These are phyloP conservation scores for Cystofilobasidium capitatum DNA, from an alignment of 768 basidiomycete genomes.

Conservation along the genomic window DNA sequence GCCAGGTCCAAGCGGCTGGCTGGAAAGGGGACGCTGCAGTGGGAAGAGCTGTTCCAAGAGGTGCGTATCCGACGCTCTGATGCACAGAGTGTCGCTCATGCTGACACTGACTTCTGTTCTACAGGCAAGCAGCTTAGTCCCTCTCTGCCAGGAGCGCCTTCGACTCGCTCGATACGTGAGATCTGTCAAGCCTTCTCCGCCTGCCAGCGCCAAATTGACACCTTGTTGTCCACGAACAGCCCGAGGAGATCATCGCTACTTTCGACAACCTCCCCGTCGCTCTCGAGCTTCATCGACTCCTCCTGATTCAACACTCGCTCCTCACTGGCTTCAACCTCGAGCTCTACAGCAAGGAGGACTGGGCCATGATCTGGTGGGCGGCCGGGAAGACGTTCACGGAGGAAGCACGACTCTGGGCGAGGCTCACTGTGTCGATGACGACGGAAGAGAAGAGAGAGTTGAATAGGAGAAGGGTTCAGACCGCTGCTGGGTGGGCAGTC, in stretches of 20 bases:
- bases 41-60: conserved; percentile 25
- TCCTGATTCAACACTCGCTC: conserved; percentile 16
- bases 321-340: conserved; percentile 21
- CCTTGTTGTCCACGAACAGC: background rate
- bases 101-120: background rate
- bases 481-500: background rate
- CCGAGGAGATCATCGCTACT: background rate
- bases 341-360: conserved; percentile 10
- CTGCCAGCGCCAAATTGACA: background rate
- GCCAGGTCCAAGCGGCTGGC: conserved; percentile 17
- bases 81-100: background rate
- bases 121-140: conserved; percentile 13
- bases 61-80: background rate
- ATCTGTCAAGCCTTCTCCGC: background rate
- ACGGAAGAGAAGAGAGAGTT: background rate
- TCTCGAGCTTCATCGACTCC: conserved; percentile 17
- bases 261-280: conserved; percentile 15
- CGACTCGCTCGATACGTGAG: conserved; percentile 8
- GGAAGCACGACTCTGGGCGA: conserved; percentile 2
- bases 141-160: conserved; percentile 4
- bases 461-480: background rate
- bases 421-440: background rate
- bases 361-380: conserved; percentile 19
- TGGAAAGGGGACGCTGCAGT: conserved; percentile 15
- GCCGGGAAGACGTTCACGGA: background rate